A percentile compares a stretch with the other conserved stretches of the same genome.
Evolutionary conservation across 2,329 filamentous ascomycete species (phyloP).

Genomic region (Triangularia verruculosa): DNA sequence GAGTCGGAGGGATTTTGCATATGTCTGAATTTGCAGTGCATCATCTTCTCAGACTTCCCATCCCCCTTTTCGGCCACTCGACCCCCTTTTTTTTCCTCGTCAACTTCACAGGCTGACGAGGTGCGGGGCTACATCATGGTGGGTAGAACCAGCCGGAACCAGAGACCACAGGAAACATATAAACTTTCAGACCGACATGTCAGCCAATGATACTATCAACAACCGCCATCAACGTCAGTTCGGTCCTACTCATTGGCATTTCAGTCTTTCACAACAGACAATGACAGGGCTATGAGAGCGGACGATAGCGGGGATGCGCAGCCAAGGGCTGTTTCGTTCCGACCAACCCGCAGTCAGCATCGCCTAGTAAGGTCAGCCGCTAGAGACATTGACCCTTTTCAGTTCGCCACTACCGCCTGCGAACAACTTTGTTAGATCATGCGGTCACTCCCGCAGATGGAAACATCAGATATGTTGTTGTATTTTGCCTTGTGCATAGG

Average conservation of each 20-base stretch:
- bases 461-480: background rate
- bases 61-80: background rate
- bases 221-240: background rate
- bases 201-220: background rate
- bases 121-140: background rate
- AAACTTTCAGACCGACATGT: background rate
- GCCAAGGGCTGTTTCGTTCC: background rate
- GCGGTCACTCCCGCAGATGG: background rate
- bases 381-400: background rate
- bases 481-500: background rate
- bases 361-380: background rate
- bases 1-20: background rate
- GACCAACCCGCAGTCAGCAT: background rate
- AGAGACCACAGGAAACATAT: background rate
- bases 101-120: background rate
- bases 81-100: background rate
- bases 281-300: background rate
- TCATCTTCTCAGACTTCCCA: background rate
- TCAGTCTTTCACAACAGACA: background rate
- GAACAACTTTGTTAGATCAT: background rate
- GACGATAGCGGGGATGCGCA: background rate
- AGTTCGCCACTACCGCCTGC: background rate
- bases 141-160: conserved; percentile 1
- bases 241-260: background rate
- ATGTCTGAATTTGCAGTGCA: background rate